Evolutionary conservation across 208 protist genomes (phyloP).

Genomic region (Leishmania arabica): DNA sequence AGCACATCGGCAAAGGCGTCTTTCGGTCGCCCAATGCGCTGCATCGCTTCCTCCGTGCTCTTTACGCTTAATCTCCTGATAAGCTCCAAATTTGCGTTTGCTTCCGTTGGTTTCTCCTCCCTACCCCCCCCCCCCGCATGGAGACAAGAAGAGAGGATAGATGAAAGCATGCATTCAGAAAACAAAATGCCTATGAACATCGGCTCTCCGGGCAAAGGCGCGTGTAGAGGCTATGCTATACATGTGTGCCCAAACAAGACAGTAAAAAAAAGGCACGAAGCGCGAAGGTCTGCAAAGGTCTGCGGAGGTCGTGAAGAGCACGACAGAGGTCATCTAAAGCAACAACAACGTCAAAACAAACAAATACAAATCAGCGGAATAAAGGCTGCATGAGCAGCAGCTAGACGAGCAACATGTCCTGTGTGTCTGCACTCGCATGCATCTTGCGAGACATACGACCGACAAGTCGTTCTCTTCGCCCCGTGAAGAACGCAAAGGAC

Average conservation of each 20-base stretch:
- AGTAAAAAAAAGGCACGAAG: background rate
- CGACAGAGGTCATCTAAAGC: background rate
- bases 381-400: background rate
- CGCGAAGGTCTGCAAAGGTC: background rate
- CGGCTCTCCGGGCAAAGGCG: background rate
- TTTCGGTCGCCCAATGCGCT: background rate
- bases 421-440: background rate
- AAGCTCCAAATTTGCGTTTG: background rate
- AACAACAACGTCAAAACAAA: background rate
- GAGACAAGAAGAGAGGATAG: background rate
- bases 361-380: background rate
- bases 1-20: background rate
- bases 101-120: background rate
- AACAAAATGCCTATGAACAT: slow-evolving; percentile 5
- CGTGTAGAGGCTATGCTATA: background rate
- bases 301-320: background rate
- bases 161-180: background rate
- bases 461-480: background rate
- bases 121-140: background rate
- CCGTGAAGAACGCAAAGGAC: background rate
- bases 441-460: background rate
- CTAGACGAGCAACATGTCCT: background rate
- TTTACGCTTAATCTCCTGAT: background rate
- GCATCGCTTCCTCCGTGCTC: background rate
- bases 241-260: background rate